Conservation (phyloP, 1,284 basidiomycete species). For the Malassezia arunalokei region DNA sequence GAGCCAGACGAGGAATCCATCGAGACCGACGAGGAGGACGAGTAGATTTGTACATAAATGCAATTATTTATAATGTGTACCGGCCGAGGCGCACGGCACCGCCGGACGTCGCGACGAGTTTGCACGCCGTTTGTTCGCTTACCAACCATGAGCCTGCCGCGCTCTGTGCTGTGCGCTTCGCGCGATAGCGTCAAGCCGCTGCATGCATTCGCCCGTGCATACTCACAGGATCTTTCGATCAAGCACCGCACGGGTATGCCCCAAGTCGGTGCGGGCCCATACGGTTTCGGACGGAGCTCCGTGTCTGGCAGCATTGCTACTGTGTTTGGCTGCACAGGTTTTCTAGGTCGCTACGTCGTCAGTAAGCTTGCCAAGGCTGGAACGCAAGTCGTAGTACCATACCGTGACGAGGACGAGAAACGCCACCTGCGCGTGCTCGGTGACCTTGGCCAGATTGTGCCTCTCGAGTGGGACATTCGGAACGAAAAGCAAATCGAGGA, state of each 20-base stretch:
- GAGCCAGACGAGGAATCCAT: neutral
- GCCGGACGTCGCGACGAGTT: neutral
- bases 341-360: slow-evolving; percentile 86
- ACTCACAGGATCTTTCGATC: slow-evolving; percentile 39
- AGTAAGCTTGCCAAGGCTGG: slow-evolving; percentile 60
- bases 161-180: slow-evolving; percentile 8
- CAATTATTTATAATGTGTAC: slow-evolving; percentile 3
- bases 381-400: slow-evolving; percentile 86
- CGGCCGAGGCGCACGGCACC: slow-evolving; percentile 5
- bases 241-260: slow-evolving; percentile 43
- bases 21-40: neutral
- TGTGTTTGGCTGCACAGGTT: slow-evolving; percentile 92
- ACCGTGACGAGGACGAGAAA: slow-evolving; percentile 89
- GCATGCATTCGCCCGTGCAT: neutral
- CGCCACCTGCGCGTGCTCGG: slow-evolving; percentile 83
- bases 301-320: slow-evolving; percentile 63
- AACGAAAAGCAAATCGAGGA: slow-evolving; percentile 81
- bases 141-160: slow-evolving; percentile 6
- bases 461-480: slow-evolving; percentile 89
- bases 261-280: slow-evolving; percentile 38
- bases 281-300: slow-evolving; percentile 41
- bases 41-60: neutral
- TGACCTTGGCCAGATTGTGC: slow-evolving; percentile 89
- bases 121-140: neutral
- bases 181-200: slow-evolving; percentile 3